Conservation (phyloP, 805 yeast genomes). For the Hyphopichia homilentoma region DNA sequence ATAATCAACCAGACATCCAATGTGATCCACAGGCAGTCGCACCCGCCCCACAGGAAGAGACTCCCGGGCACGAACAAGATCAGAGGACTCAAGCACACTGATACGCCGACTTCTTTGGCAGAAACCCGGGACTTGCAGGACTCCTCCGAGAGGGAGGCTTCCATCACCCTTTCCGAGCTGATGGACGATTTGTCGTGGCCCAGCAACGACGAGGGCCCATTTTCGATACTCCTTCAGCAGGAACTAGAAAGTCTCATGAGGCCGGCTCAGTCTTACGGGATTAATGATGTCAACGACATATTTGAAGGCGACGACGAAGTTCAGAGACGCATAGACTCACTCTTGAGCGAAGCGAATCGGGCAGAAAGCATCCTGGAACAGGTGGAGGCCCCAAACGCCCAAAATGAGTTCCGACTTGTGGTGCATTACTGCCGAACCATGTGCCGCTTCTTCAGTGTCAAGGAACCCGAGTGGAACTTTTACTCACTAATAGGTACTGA, state of each 20-base stretch:
- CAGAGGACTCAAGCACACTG: neutral
- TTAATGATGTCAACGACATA: slow-evolving; percentile 1
- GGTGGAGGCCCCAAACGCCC: neutral
- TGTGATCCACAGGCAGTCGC: neutral
- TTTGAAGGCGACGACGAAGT: no score
- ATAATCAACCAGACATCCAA: neutral
- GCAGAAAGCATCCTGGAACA: neutral
- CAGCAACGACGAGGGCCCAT: neutral
- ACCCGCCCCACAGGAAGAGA: neutral
- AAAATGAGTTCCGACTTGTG: slow-evolving; percentile 4
- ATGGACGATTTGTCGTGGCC: neutral
- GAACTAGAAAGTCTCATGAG: slow-evolving; percentile 5
- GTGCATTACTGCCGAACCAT: slow-evolving; percentile 4
- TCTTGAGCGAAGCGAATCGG: slow-evolving; percentile 2
- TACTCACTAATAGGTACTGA: slow-evolving; percentile 1
- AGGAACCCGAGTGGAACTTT: slow-evolving; percentile 5
- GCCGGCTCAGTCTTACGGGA: slow-evolving; percentile 4
- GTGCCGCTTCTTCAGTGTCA: slow-evolving; percentile 3
- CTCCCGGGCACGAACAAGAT: neutral
- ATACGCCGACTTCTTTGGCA: neutral
- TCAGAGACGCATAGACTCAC: neutral
- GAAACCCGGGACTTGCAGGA: no score
- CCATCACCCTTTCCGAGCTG: neutral
- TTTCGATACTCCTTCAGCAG: slow-evolving; percentile 2
- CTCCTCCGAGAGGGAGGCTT: neutral